A percentile compares a stretch with the other conserved stretches of the same genome.
Conservation (phyloP, 1,139 yeast species). For the Kodamaea suecica region DNA sequence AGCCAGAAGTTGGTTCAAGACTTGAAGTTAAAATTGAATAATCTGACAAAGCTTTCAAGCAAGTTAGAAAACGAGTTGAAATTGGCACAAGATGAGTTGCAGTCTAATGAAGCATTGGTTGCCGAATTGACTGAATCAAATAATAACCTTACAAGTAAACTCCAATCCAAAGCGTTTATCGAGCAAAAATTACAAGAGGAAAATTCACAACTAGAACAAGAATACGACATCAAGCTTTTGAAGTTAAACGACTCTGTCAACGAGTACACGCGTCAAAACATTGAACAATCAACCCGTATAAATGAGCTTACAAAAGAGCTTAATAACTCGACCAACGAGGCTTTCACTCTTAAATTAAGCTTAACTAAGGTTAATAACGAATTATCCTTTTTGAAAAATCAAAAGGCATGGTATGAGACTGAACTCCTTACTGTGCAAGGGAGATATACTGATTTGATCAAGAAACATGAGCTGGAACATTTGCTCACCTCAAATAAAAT, state of each 20-base stretch:
- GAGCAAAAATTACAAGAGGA: slow-evolving; percentile 1
- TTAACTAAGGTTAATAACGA: slow-evolving; percentile 41
- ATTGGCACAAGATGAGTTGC: not conserved
- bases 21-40: slow-evolving; percentile 12
- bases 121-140: slow-evolving; percentile 10
- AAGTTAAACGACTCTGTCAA: slow-evolving; percentile 54
- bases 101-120: slow-evolving; percentile 7
- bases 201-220: slow-evolving; percentile 23
- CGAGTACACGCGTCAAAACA: slow-evolving; percentile 45
- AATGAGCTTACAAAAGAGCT: slow-evolving; percentile 38
- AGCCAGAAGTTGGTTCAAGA: slow-evolving; percentile 13
- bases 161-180: not conserved
- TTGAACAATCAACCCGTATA: slow-evolving; percentile 42
- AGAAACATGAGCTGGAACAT: slow-evolving; percentile 39
- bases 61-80: not conserved
- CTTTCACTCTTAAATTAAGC: slow-evolving; percentile 40
- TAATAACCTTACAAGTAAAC: not conserved
- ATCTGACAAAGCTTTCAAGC: not conserved
- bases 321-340: slow-evolving; percentile 35
- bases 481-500: slow-evolving; percentile 30
- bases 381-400: slow-evolving; percentile 31
- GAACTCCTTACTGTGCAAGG: slow-evolving; percentile 41
- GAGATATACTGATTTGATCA: slow-evolving; percentile 38
- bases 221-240: slow-evolving; percentile 41
- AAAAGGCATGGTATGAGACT: slow-evolving; percentile 48